Conservation (phyloP, 306 rosid genomes). For the Trichosanthes cucumerina region DNA sequence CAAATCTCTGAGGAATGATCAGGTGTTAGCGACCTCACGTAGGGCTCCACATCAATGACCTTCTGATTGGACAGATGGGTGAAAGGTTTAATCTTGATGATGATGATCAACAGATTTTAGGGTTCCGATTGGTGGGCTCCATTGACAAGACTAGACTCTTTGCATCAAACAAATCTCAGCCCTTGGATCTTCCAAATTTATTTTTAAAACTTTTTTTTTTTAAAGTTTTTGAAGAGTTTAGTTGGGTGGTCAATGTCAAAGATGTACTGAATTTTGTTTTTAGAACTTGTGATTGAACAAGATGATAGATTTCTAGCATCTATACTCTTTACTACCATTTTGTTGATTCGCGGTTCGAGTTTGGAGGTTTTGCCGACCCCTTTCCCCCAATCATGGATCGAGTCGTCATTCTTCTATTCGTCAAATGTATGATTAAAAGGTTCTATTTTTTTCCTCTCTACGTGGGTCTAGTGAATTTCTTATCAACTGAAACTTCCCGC, state of each 20-base stretch:
- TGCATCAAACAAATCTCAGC: slow-evolving; percentile 37
- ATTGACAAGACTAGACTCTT: not conserved
- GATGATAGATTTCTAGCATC: not conserved
- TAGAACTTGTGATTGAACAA: not conserved
- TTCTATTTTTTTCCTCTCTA: too few relatives aligned
- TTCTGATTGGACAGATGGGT: not conserved
- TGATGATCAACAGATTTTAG: slow-evolving; percentile 9
- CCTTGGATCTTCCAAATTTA: slow-evolving; percentile 29
- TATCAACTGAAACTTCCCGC: not conserved
- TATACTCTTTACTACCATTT: not conserved
- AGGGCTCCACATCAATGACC: not conserved
- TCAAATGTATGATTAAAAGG: not conserved
- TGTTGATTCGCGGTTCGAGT: too few relatives aligned
- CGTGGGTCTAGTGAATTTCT: not conserved
- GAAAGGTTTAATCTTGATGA: not conserved
- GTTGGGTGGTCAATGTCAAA: slow-evolving; percentile 41
- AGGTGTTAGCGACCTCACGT: not conserved
- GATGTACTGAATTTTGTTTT: not conserved
- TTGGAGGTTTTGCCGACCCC: not conserved
- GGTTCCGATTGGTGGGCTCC: slow-evolving; percentile 5
- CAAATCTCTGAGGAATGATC: not conserved
- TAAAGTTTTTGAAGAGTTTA: too few relatives aligned
- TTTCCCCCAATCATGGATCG: not conserved
- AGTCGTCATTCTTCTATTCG: not conserved
- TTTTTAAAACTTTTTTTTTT: too few relatives aligned